These are phyloP conservation scores for Sugiyamaella pinicola DNA, from an alignment of 1,139 yeast species.

Conservation along the genomic window DNA sequence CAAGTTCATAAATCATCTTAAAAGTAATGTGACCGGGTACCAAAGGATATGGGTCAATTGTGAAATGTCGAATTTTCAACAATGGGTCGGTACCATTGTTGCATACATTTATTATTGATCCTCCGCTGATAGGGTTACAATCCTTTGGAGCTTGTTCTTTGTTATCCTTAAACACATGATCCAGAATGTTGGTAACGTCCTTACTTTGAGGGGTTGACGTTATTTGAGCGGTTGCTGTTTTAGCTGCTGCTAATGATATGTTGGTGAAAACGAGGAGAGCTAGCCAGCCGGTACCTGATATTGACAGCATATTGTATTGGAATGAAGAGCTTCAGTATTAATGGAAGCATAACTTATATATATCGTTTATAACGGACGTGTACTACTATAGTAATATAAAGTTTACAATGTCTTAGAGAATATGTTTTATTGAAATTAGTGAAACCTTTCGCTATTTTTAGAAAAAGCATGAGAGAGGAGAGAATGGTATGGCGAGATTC, in stretches of 20 bases:
- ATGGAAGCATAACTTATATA: not conserved
- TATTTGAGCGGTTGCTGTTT: not conserved
- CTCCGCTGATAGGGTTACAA: conserved; percentile 24
- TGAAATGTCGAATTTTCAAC: conserved; percentile 29
- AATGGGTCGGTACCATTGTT: conserved; percentile 31
- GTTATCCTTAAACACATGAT: conserved; percentile 9
- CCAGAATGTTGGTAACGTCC: conserved; percentile 12
- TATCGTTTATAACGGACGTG: conserved; percentile 1
- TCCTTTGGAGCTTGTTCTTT: conserved; percentile 20
- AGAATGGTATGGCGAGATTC: no score
- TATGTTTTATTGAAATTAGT: not conserved
- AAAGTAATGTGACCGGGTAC: conserved; percentile 36
- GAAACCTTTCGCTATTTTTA: not conserved
- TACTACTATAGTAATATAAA: not conserved
- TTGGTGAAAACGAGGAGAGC: not conserved
- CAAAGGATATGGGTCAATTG: conserved; percentile 36
- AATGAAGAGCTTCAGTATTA: not conserved
- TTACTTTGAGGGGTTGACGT: not conserved
- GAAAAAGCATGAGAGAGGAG: not conserved
- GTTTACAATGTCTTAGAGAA: not conserved
- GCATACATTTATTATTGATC: conserved; percentile 30
- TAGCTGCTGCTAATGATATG: not conserved
- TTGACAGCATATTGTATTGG: not conserved
- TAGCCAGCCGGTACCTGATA: not conserved
- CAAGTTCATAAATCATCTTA: conserved; percentile 30